A percentile compares a stretch with the other conserved stretches of the same genome.
Evolutionary conservation across 1,139 yeast genomes (phyloP).

Genomic region (Arxiozyma telluris): DNA sequence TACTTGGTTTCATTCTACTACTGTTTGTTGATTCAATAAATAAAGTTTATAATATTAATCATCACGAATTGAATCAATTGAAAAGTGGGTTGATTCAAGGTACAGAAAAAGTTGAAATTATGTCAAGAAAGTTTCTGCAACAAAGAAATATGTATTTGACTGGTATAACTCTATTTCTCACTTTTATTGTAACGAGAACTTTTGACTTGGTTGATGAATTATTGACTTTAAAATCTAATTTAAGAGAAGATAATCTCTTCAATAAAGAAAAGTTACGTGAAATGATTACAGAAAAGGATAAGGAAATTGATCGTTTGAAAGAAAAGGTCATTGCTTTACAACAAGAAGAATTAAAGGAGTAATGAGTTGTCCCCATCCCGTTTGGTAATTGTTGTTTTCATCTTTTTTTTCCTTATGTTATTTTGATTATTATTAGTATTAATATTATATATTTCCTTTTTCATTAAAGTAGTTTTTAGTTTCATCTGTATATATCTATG

Average conservation of each 20-base stretch:
- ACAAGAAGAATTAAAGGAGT: conserved; percentile 36
- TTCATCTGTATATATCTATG: neutral
- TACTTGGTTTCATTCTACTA: conserved; percentile 74
- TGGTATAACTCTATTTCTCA: conserved; percentile 88
- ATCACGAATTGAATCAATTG: conserved; percentile 35
- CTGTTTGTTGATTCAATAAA: conserved; percentile 84
- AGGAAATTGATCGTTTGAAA: conserved; percentile 56
- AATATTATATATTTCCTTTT: conserved; percentile 2
- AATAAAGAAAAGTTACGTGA: conserved; percentile 5
- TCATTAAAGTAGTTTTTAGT: too few species aligned
- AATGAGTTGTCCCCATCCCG: too few species aligned
- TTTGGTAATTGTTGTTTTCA: neutral
- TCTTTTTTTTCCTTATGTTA: too few species aligned
- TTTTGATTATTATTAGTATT: neutral
- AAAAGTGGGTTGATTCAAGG: conserved; percentile 1
- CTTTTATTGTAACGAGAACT: conserved; percentile 80
- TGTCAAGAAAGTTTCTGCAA: conserved; percentile 78
- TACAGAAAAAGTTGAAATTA: conserved; percentile 22
- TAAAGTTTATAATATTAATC: conserved; percentile 62
- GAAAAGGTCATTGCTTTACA: conserved; percentile 62
- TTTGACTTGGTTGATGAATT: conserved; percentile 72
- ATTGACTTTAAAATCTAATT: conserved; percentile 49
- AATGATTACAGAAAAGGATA: conserved; percentile 42
- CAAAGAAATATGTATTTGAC: conserved; percentile 96
- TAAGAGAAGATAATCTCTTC: conserved; percentile 21